Conservation (phyloP, 2,329 filamentous ascomycete species). For the Sporothrix inflata region DNA sequence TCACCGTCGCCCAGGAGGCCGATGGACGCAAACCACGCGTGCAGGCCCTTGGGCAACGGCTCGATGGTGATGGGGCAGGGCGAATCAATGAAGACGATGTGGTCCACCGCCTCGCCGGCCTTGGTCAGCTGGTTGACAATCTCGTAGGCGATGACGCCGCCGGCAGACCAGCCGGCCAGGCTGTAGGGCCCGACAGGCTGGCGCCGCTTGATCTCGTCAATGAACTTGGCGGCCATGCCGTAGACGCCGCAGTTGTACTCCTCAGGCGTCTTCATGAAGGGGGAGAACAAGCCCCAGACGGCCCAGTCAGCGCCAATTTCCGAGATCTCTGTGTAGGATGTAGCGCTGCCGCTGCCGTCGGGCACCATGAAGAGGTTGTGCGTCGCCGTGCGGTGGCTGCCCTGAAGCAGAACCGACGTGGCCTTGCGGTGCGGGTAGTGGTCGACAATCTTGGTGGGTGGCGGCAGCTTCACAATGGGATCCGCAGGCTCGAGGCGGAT, state of each 20-base stretch:
- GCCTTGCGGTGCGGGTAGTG: constrained; percentile 56
- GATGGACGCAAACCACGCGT: constrained; percentile 73
- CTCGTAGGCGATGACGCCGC: constrained; percentile 72
- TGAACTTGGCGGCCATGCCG: constrained; percentile 66
- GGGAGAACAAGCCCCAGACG: constrained; percentile 66
- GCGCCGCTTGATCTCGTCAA: constrained; percentile 70
- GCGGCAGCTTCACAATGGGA: constrained; percentile 51
- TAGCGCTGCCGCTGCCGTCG: constrained; percentile 63
- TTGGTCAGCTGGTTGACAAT: constrained; percentile 63
- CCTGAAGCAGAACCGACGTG: constrained; percentile 52
- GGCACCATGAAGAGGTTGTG: constrained; percentile 58
- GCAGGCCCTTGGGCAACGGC: constrained; percentile 64
- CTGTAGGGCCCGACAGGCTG: constrained; percentile 70
- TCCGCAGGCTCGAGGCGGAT: constrained; percentile 38
- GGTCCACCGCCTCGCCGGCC: constrained; percentile 59
- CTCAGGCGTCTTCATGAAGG: constrained; percentile 70
- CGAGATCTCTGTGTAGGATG: constrained; percentile 67
- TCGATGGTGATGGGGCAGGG: constrained; percentile 70
- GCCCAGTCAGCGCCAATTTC: constrained; percentile 52
- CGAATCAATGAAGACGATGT: constrained; percentile 67
- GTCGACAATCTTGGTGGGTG: constrained; percentile 46
- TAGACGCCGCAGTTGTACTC: constrained; percentile 68
- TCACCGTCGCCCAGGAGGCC: constrained; percentile 69
- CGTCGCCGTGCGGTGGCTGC: constrained; percentile 52
- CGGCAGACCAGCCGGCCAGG: constrained; percentile 75